Conservation (phyloP, 163 green algal species). For the Scenedesmus sp. region DNA sequence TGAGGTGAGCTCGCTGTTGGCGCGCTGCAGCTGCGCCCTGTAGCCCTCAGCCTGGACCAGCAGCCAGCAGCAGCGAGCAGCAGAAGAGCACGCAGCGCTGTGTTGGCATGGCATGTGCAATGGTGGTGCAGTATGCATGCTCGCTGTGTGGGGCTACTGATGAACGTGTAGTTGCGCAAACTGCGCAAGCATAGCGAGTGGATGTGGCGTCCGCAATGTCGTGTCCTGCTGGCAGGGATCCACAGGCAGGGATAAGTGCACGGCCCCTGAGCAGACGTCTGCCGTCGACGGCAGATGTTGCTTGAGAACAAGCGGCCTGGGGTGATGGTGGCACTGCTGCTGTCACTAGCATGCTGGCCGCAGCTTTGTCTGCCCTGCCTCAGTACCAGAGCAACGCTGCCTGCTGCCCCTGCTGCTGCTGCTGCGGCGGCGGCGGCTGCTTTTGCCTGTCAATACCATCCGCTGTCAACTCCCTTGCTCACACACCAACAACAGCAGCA, state of each 20-base stretch:
- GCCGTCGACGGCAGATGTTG: neutral
- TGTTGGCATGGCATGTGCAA: neutral
- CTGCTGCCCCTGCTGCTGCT: neutral
- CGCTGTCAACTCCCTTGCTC: neutral
- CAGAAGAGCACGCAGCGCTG: neutral
- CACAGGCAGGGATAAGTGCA: no score
- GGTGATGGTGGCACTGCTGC: neutral
- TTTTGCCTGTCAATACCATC: no score
- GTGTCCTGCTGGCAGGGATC: no score
- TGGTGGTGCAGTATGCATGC: neutral
- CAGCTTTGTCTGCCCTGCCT: neutral
- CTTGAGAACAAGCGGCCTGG: neutral
- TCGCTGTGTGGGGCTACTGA: no score
- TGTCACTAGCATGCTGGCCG: neutral
- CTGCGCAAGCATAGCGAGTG: no score
- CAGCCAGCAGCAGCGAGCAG: neutral
- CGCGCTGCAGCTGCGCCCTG: constrained; percentile 31
- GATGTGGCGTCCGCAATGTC: no score
- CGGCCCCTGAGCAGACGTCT: no score
- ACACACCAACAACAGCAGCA: neutral
- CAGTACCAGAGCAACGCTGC: neutral
- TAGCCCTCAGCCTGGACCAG: constrained; percentile 30
- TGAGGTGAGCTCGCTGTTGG: constrained; percentile 42
- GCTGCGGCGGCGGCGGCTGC: neutral
- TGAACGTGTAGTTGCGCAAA: no score